phyloP scores from a whole-genome alignment of 139 green algal species.

The Coelastrella sp. region DNA sequence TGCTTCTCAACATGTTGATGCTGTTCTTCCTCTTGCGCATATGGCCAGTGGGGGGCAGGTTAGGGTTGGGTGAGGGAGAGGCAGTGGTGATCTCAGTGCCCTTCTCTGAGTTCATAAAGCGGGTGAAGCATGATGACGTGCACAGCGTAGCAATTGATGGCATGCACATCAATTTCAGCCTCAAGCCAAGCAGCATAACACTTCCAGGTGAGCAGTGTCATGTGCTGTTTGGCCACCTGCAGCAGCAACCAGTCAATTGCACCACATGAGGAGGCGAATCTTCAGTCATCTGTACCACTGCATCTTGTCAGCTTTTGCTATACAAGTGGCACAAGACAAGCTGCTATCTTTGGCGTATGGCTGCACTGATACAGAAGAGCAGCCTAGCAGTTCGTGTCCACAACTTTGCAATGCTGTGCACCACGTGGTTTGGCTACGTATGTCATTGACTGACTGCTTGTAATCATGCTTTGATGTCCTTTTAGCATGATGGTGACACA shows the following conservation, averaged over 20 bases:
- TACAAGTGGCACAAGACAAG: not conserved
- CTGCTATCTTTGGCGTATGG: too few species aligned
- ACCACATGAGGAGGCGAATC: not conserved
- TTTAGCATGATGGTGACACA: not conserved
- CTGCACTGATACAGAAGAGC: not conserved
- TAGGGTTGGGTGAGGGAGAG: constrained; percentile 38
- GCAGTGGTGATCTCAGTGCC: constrained; percentile 59
- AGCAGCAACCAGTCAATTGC: not conserved
- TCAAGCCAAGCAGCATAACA: constrained; percentile 54
- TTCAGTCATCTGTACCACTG: too few species aligned
- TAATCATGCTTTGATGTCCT: not conserved
- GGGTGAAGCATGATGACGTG: constrained; percentile 79
- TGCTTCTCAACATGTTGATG: constrained; percentile 65
- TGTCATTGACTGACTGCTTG: not conserved
- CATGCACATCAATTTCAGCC: constrained; percentile 62
- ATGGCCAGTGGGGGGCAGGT: constrained; percentile 64
- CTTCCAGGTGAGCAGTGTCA: constrained; percentile 28
- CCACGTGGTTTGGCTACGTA: not conserved
- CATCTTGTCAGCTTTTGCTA: too few species aligned
- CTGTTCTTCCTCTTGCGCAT: constrained; percentile 75
- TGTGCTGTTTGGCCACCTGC: not conserved
- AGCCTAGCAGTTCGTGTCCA: not conserved
- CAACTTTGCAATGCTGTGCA: not conserved
- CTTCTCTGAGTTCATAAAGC: constrained; percentile 83
- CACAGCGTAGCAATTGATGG: constrained; percentile 81